Evolutionary conservation across 73 alveolate species (phyloP).

Genomic region (Symbiodinium pilosum): DNA sequence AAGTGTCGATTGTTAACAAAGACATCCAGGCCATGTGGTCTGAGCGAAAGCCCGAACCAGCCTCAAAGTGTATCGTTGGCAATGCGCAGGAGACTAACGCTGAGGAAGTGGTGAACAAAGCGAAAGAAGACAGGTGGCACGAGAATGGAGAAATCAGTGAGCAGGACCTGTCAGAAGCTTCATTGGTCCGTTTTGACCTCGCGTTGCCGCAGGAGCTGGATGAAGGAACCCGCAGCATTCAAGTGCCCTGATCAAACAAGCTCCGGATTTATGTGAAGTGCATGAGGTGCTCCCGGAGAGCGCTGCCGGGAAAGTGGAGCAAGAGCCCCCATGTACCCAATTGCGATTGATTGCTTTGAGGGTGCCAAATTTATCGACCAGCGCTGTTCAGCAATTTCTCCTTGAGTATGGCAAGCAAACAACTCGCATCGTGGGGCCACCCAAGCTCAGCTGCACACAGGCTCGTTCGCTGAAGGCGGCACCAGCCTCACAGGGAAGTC

Average conservation of each 20-base stretch:
- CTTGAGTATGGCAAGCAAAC: too few relatives aligned
- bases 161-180: neutral
- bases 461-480: neutral
- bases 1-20: neutral
- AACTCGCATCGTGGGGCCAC: too few relatives aligned
- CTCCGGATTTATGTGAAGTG: too few relatives aligned
- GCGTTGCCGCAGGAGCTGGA: slow-evolving; percentile 30
- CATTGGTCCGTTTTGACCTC: neutral
- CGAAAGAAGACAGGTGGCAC: neutral
- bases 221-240: slow-evolving; percentile 34
- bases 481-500: neutral
- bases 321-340: too few relatives aligned
- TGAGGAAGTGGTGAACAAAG: neutral
- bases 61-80: too few relatives aligned
- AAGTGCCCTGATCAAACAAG: neutral
- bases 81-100: neutral
- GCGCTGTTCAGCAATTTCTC: too few relatives aligned
- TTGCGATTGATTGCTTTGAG: too few relatives aligned
- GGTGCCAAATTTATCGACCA: too few relatives aligned
- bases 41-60: too few relatives aligned
- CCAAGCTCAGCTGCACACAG: neutral
- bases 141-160: neutral
- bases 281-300: too few relatives aligned
- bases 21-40: neutral
- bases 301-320: too few relatives aligned